Evolutionary conservation across 768 basidiomycete genomes (phyloP).

Genomic region (Boletus speciosus): DNA sequence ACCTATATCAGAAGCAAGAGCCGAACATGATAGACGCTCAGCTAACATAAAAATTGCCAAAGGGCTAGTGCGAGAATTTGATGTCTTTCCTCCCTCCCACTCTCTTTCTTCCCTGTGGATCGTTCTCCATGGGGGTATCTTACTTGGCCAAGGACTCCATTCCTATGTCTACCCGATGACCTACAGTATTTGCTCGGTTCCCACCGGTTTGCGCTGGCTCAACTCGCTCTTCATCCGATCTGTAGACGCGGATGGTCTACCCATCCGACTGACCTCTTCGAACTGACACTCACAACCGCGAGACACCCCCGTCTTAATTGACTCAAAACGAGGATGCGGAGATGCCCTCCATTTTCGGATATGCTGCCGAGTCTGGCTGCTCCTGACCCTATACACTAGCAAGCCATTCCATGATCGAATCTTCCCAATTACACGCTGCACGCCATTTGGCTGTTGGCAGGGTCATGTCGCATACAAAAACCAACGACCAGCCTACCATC

Average conservation of each 20-base stretch:
- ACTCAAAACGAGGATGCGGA: neutral
- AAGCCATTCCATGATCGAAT: neutral
- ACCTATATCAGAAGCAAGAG: neutral
- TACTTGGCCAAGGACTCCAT: neutral
- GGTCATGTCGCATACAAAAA: neutral
- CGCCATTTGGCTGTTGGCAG: slow-evolving; percentile 9
- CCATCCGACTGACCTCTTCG: neutral
- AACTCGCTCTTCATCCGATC: neutral
- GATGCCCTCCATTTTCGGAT: neutral
- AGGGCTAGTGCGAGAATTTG: neutral
- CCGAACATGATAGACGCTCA: neutral
- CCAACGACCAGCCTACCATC: too few relatives aligned
- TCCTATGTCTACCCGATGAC: neutral
- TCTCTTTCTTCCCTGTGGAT: too few relatives aligned
- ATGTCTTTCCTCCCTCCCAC: neutral
- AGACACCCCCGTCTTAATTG: neutral
- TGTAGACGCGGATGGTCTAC: neutral
- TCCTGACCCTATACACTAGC: neutral
- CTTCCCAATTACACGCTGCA: neutral
- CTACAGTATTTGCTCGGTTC: neutral
- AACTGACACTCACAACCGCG: neutral
- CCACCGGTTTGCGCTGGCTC: neutral
- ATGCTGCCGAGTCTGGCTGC: neutral
- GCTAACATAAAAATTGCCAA: neutral
- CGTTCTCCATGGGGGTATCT: neutral